Base-by-base conservation (phyloP, 805 yeast genomes). In the Blastobotrys robertii region DNA sequence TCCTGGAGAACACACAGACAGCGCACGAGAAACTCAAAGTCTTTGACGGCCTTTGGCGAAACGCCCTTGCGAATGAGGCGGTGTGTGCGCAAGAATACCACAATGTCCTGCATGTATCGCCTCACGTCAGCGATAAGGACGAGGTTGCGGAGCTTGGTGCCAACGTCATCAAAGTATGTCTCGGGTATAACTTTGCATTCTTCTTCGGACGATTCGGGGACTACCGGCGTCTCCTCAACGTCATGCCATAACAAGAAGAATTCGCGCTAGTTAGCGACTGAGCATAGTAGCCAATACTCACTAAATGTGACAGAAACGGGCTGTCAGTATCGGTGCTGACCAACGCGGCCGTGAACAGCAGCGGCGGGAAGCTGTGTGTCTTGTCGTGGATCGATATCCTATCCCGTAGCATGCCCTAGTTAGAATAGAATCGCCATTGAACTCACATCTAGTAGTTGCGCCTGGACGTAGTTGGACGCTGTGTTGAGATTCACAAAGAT, bases 21-120 rank as follows among this genome's bases (percentile, higher is more conserved):
- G 14, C 65, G 59, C 2, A 67, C 61, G 42, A 66, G 44, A 4
- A 46, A 39, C 22, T 67, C 70, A 31, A 76, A 57, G 39, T 76
- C 78, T 2, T 54, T 45, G 8, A 69, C 55, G 2, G 72, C 60
- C 40, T 59, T 55, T 0, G 81, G 74, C 1, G 79, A 69, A 0
- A 77, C 53, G 0, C 84, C 84, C 1, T 69, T 65, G 2, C 57
- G 48, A 3, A 76, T 76, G 55, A 76, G 68, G 34, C 84, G 54
- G 50, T 79, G 81, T 42, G 69, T 67, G 36, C 85, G 60, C 1
- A 73, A 51, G 50, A 69, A 73, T 2, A 77, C 63, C 2, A 76
- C 56, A 10, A 79, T 65, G 54, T 79, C 84, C 47, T 76, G 73
- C 46, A 76, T 68, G 50, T 78, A 79, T 4, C 79, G 56, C 36